phyloP scores from a whole-genome alignment of 352 stramenopile genomes.

The Phytophthora sp. region DNA sequence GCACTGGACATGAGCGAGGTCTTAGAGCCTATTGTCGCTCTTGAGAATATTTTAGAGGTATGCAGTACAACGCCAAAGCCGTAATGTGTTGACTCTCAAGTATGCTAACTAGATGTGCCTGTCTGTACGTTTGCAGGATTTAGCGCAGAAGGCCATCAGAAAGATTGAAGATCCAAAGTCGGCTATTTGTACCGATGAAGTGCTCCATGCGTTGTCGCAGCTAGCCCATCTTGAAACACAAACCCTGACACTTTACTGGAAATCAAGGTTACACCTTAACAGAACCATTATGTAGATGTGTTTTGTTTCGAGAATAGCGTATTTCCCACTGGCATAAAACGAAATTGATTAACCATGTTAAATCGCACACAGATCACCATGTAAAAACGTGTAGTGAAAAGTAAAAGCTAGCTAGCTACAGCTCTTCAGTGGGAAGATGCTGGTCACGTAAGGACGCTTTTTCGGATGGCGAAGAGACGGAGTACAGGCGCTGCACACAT shows the following conservation, averaged over 20 bases:
- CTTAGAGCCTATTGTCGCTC: slow-evolving; percentile 28
- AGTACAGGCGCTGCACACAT: slow-evolving; percentile 60
- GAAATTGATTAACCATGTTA: background rate
- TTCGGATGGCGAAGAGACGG: slow-evolving; percentile 69
- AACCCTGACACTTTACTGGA: slow-evolving; percentile 63
- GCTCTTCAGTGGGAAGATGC: slow-evolving; percentile 65
- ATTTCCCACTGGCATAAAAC: too few relatives aligned
- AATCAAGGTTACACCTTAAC: slow-evolving; percentile 47
- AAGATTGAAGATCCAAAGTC: slow-evolving; percentile 36
- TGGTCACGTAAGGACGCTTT: slow-evolving; percentile 71
- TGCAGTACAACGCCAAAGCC: background rate
- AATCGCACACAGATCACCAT: background rate
- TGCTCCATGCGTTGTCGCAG: slow-evolving; percentile 47
- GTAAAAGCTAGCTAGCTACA: slow-evolving; percentile 25
- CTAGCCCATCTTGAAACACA: slow-evolving; percentile 48
- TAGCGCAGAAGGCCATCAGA: slow-evolving; percentile 37
- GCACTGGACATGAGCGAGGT: slow-evolving; percentile 23
- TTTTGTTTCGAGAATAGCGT: too few relatives aligned
- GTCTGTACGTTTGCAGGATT: slow-evolving; percentile 24
- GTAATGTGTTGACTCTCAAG: too few relatives aligned
- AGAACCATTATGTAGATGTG: slow-evolving; percentile 51
- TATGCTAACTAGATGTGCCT: background rate
- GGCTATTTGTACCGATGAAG: slow-evolving; percentile 51
- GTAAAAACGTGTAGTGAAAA: background rate
- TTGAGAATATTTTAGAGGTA: slow-evolving; percentile 38